Evolutionary conservation across 2,329 filamentous ascomycete genomes (phyloP), one percentile per base, ranked within the genome.

Genomic region (Pyrenochaeta sp.): DNA sequence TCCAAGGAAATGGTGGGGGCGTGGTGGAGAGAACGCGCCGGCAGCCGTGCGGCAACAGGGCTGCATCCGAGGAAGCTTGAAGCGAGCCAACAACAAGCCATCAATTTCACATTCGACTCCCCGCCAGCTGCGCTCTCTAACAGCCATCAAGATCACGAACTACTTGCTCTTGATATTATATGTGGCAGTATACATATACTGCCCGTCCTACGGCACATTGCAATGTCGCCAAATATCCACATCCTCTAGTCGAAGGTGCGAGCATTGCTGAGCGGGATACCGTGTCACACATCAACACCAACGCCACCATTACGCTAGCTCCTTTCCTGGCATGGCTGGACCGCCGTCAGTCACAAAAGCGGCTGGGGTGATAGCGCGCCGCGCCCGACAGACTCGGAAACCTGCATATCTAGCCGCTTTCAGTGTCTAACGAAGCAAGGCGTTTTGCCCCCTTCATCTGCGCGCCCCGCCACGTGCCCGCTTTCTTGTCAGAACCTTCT

Each of bases 271-370:
- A 2, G 22, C 25, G 4, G 9, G 19, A 42, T 42, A 25, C 22
- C 40, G 40, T 43, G 22, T 43, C 42, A 44, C 24, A 44, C 12
- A 27, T 44, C 42, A 44, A 44, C 42, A 44, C 42, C 42, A 44
- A 28, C 42, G 42, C 42, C 42, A 44, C 42, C 40, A 27, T 9
- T 30, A 27, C 42, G 42, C 42, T 44, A 44, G 25, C 13, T 5
- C 42, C 15, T 28, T 28, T 44, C 3, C 42, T 24, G 42, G 24
- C 24, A 27, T 44, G 40, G 7, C 42, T 44, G 15, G 42, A 28
- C 24, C 42, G 13, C 15, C 42, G 25, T 44, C 22, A 44, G 24
- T 28, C 22, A 28, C 7, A 8, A 27, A 27, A 28, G 22, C 24
- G 24, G 42, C 24, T 19, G 24, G 13, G 42, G 13, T 39, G 24